Evolutionary conservation across 495 filamentous ascomycete genomes (phyloP).

Genomic region (Aspergillus ellipticus): DNA sequence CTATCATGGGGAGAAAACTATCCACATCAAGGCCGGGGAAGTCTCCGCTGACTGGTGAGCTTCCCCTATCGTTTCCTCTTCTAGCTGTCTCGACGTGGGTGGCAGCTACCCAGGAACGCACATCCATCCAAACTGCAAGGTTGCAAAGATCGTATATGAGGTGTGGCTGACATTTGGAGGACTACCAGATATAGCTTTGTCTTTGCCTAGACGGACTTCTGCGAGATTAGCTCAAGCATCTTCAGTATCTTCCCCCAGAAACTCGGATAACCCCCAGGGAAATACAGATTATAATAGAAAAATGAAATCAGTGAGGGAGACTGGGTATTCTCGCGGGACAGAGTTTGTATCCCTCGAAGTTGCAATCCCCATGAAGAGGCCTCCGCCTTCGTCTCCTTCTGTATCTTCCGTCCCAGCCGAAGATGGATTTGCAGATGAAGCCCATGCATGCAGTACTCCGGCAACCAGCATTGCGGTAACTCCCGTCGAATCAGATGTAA

Average conservation of each 20-base stretch:
- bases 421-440: conserved; percentile 38
- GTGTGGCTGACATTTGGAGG: background rate
- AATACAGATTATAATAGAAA: background rate
- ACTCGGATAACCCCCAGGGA: conserved; percentile 3
- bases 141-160: too few relatives aligned
- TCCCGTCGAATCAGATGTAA: conserved; percentile 41
- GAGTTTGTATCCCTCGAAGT: conserved; percentile 27
- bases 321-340: background rate
- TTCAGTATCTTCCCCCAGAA: conserved; percentile 8
- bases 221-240: conserved; percentile 25
- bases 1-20: conserved; percentile 13
- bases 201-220: conserved; percentile 21
- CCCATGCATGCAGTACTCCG: conserved; percentile 67
- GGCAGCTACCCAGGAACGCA: background rate
- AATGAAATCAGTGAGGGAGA: background rate
- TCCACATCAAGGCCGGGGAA: conserved; percentile 1
- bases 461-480: conserved; percentile 69
- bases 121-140: background rate
- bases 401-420: conserved; percentile 31
- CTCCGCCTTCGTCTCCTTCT: conserved; percentile 22
- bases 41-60: conserved; percentile 12
- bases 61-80: background rate
- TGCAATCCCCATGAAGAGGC: conserved; percentile 35
- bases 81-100: background rate
- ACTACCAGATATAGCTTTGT: conserved; percentile 2